These are phyloP conservation scores for Lasiosphaeria miniovina DNA, from an alignment of 495 filamentous ascomycete species.

Conservation along the genomic window DNA sequence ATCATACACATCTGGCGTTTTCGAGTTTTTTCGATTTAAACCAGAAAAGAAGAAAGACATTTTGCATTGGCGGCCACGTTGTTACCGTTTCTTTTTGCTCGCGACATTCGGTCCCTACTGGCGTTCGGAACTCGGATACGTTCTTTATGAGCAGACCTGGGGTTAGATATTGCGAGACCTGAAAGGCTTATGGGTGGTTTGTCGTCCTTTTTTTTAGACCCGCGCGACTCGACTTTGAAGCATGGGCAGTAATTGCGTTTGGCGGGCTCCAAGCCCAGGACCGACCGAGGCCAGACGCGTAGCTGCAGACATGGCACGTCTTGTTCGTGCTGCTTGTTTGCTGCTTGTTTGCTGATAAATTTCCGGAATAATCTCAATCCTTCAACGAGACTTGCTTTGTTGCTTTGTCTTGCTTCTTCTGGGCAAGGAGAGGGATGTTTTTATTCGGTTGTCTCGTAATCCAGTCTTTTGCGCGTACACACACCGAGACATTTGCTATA, in stretches of 20 bases:
- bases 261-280: neutral
- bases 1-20: slow-evolving; percentile 21
- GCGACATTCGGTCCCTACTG: slow-evolving; percentile 11
- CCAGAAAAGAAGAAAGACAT: slow-evolving; percentile 25
- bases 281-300: too few relatives aligned
- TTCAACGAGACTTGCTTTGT: neutral
- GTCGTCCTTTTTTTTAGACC: slow-evolving; percentile 1
- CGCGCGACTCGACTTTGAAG: neutral
- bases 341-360: neutral
- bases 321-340: neutral
- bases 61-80: slow-evolving; percentile 27
- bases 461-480: neutral
- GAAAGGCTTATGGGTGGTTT: slow-evolving; percentile 10
- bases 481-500: neutral
- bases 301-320: neutral
- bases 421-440: neutral
- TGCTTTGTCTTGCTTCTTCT: neutral
- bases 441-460: neutral
- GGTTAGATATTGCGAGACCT: slow-evolving; percentile 5
- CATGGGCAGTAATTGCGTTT: neutral
- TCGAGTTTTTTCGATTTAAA: slow-evolving; percentile 11
- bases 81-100: slow-evolving; percentile 7
- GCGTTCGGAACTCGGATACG: slow-evolving; percentile 13
- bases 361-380: neutral
- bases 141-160: slow-evolving; percentile 1